Conservation (phyloP, 31 red algal genomes). For the Bonnemaisonia californica region DNA sequence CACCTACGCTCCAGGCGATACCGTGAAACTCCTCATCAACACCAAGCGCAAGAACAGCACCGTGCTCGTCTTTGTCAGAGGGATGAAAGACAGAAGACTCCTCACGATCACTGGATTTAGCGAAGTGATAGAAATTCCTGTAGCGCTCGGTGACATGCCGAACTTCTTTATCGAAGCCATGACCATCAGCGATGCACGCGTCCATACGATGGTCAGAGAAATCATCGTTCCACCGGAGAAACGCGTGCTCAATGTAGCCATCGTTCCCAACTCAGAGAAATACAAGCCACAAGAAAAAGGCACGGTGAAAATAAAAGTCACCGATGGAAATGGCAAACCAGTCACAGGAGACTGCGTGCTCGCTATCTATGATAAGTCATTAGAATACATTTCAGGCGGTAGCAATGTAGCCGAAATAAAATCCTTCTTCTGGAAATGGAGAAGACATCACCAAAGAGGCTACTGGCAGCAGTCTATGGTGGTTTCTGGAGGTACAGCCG, state of each 20-base stretch:
- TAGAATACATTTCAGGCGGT: conserved; percentile 20
- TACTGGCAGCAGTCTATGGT: too few relatives aligned
- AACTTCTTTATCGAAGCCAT: conserved; percentile 20
- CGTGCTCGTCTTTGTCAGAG: not conserved
- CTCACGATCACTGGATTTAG: not conserved
- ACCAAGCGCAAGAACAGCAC: not conserved
- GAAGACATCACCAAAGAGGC: not conserved
- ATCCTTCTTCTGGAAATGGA: conserved; percentile 4
- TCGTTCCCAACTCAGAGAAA: not conserved
- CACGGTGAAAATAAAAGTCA: not conserved
- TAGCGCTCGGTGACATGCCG: conserved; percentile 7
- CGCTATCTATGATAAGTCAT: conserved; percentile 3
- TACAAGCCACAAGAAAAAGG: not conserved
- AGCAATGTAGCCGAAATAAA: conserved; percentile 1
- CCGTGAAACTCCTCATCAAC: conserved; percentile 7
- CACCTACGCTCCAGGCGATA: not conserved
- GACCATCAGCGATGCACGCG: not conserved
- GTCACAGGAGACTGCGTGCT: not conserved
- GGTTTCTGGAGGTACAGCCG: too few relatives aligned
- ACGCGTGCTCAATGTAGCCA: not conserved
- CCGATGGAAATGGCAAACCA: not conserved
- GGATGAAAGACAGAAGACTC: not conserved
- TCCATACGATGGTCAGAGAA: not conserved
- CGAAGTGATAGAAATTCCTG: not conserved
- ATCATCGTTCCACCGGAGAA: not conserved